Base-by-base conservation (phyloP, 805 yeast genomes). In the Saccharomycopsis sp. region DNA sequence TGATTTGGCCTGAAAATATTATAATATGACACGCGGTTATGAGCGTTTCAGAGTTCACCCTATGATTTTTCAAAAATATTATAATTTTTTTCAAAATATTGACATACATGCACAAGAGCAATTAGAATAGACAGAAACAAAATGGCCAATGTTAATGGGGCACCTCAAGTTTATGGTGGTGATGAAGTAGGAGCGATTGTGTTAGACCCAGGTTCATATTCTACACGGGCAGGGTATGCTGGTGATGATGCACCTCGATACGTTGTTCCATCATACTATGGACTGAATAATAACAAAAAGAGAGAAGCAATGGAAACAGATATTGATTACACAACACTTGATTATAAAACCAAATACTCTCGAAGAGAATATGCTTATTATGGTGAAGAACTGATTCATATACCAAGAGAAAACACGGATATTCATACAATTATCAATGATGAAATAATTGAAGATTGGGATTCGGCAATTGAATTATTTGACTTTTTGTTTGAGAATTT, bases 171-270 rank as follows among this genome's bases (percentile, higher is more conserved):
- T 1, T 74, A 72, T 51, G 79, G 79, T 22, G 79, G 77, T 17
- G 70, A 90, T 64, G 98, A 90, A 61, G 81, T 93, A 51, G 79
- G 87, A 52, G 95, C 97, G 22, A 72, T 93, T 2, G 95, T 90
- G 27, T 69, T 90, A 21, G 97, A 93, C 58, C 89, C 95, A 1
- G 97, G 97, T 28, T 81, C 96, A 8, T 77, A 71, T 50, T 67
- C 77, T 48, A 87, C 96, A 4, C 77, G 90, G 43, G 77, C 82
- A 16, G 98, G 98, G 1, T 88, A 77, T 62, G 89, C 97, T 2
- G 97, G 97, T 8, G 90, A 87, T 46, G 96, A 89, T 59, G 72
- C 77, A 43, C 98, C 98, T 9, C 75, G 81, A 51, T 66, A 79
- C 3, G 75, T 84, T 20, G 61, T 81, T 9, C 93, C 96, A 2